phyloP scores from a whole-genome alignment of 768 basidiomycete species.

The Favolaschia claudopus region DNA sequence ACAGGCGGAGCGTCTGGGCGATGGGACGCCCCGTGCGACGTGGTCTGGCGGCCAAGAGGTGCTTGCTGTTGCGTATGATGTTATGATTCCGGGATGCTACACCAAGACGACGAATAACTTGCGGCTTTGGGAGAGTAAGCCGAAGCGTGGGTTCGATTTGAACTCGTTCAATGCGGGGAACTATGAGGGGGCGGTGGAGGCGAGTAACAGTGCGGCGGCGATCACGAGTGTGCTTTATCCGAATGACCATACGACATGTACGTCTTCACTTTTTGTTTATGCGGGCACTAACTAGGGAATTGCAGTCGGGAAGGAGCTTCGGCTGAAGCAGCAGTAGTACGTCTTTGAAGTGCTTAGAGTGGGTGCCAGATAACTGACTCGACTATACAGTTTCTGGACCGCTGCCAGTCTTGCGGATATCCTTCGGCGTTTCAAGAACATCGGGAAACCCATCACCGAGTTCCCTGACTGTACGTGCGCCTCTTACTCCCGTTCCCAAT shows the following conservation, averaged over 20 bases:
- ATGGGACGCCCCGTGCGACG: constrained; percentile 65
- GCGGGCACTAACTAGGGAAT: constrained; percentile 8
- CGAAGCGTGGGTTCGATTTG: constrained; percentile 91
- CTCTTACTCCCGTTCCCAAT: neutral
- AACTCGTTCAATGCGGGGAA: constrained; percentile 97
- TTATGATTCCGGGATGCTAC: constrained; percentile 89
- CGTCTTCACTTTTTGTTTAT: constrained; percentile 10
- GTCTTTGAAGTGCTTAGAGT: constrained; percentile 19
- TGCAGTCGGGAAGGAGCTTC: constrained; percentile 83
- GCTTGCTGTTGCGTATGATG: constrained; percentile 91
- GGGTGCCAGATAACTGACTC: neutral
- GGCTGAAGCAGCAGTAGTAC: constrained; percentile 93
- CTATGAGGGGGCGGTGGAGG: constrained; percentile 89
- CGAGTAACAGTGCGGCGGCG: constrained; percentile 89
- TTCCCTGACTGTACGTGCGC: constrained; percentile 78
- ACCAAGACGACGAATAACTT: constrained; percentile 92
- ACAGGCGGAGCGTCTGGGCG: constrained; percentile 68
- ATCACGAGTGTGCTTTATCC: constrained; percentile 97
- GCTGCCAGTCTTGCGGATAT: constrained; percentile 90
- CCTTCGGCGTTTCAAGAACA: constrained; percentile 90
- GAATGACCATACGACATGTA: constrained; percentile 82
- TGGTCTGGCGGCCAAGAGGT: constrained; percentile 96
- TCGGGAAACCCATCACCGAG: constrained; percentile 78
- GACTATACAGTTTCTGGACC: constrained; percentile 74
- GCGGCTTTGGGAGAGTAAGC: constrained; percentile 83